Evolutionary conservation across 2,329 filamentous ascomycete species (phyloP).

Genomic region (Beauveria sp.): DNA sequence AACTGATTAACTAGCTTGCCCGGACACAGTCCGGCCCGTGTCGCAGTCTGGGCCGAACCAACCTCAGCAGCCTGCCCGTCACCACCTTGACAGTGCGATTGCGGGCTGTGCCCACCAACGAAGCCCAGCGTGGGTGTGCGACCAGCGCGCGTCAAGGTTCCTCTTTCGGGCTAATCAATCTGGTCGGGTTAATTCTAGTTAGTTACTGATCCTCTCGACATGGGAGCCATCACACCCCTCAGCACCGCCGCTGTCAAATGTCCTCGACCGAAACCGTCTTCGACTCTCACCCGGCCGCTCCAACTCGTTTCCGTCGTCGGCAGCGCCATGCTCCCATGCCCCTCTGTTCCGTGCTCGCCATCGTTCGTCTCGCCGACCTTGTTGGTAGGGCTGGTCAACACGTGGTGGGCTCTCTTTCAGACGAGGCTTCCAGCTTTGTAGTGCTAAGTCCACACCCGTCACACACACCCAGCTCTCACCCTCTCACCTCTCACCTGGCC

Average conservation of each 20-base stretch:
- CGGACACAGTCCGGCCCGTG: constrained; percentile 4
- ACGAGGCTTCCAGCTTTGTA: constrained; percentile 11
- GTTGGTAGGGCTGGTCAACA: constrained; percentile 10
- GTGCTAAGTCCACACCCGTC: constrained; percentile 5
- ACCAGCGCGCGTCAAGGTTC: neutral
- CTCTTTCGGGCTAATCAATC: neutral
- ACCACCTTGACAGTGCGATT: neutral
- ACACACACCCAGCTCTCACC: constrained; percentile 2
- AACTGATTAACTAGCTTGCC: neutral
- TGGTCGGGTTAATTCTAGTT: neutral
- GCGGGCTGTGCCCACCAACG: constrained; percentile 3
- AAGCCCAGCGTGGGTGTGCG: neutral
- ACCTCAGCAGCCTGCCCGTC: neutral
- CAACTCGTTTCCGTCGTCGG: neutral
- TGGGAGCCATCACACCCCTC: neutral
- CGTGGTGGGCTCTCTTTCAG: constrained; percentile 9
- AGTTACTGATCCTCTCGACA: neutral
- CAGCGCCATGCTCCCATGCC: neutral
- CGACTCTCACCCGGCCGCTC: neutral
- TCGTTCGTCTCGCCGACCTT: neutral
- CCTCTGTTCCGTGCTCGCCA: neutral
- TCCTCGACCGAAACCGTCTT: neutral
- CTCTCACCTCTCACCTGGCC: neutral
- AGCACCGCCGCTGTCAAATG: neutral
- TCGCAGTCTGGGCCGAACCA: neutral